Evolutionary conservation across 2,329 filamentous ascomycete genomes (phyloP), one percentile per base, ranked within the genome.

Genomic region (Aspergillus brasiliensis): DNA sequence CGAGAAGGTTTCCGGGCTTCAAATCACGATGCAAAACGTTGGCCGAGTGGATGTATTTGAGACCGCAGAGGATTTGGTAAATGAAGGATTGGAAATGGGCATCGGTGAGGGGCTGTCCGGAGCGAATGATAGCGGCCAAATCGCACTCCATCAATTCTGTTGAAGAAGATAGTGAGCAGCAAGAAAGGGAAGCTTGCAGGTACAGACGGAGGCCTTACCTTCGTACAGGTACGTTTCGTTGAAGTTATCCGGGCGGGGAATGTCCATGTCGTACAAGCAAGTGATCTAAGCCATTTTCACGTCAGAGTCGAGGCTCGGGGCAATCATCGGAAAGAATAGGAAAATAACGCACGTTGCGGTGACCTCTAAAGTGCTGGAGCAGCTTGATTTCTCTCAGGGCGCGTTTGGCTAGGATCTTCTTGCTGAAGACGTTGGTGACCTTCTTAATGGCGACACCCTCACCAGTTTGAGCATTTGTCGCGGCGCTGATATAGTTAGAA

Each of bases 21-120:
- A 99, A 80, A 77, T 99, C 95, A 76, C 95, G 90, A 77, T 99
- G 95, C 67, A 99, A 84, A 55, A 99, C 95, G 72, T 98, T 98
- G 69, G 95, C 95, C 21, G 94, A 98, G 83, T 99, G 95, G 67
- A 99, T 98, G 79, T 98, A 99, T 83, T 99, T 99, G 69, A 99
- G 84, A 65, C 95, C 95, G 77, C 95, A 98, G 5, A 99, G 89
- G 68, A 99, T 99, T 84, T 99, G 95, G 83, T 99, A 99, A 81
- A 99, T 97, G 82, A 99, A 99, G 55, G 95, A 98, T 80, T 99
- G 95, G 83, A 99, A 99, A 79, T 99, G 95, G 57, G 95, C 95
- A 75, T 99, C 95, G 73, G 95, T 99, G 75, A 99, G 84, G 51
- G 95, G 93, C 77, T 99, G 95, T 63, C 95, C 95, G 44, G 94